Percentiles rank a stretch among this genome's conserved stretches.
phyloP scores from a whole-genome alignment of 345 rosid species.

The Hibiscus trionum region DNA sequence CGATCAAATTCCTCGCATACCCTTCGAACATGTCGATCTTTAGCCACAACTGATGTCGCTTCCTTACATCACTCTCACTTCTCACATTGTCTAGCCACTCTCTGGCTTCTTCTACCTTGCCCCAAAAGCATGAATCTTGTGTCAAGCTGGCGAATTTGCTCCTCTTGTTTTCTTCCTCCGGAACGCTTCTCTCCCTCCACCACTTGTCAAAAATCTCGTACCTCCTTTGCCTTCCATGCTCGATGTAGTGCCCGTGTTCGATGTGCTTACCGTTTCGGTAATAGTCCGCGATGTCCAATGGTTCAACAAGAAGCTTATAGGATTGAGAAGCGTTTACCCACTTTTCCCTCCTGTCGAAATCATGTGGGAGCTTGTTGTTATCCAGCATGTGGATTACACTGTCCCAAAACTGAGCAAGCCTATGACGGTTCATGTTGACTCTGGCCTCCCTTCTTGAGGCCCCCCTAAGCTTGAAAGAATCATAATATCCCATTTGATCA shows the following conservation, averaged over 20 bases:
- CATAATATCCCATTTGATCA: conserved; percentile 61
- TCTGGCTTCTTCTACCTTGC: conserved; percentile 67
- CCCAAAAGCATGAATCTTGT: conserved; percentile 91
- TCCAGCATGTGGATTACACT: conserved; percentile 49
- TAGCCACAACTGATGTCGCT: conserved; percentile 19
- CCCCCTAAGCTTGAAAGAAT: conserved; percentile 47
- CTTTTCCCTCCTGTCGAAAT: conserved; percentile 42
- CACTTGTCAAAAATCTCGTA: conserved; percentile 58
- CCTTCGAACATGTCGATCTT: conserved; percentile 29
- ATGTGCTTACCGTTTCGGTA: conserved; percentile 30
- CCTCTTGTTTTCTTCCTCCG: conserved; percentile 20
- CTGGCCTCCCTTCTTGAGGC: conserved; percentile 39
- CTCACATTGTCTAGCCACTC: conserved; percentile 37
- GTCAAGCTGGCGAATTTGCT: conserved; percentile 52
- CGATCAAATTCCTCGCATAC: conserved; percentile 32
- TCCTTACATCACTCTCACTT: conserved; percentile 29
- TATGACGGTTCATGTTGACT: conserved; percentile 52
- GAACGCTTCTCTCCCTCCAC: conserved; percentile 31
- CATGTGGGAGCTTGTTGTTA: conserved; percentile 55
- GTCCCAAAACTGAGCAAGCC: conserved; percentile 67
- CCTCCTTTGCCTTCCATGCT: conserved; percentile 59
- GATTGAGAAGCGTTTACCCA: conserved; percentile 62
- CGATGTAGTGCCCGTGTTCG: conserved; percentile 37
- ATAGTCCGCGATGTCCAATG: conserved; percentile 65
- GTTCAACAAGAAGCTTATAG: conserved; percentile 69